Percentiles rank a stretch among this genome's conserved stretches.
phyloP scores from a whole-genome alignment of 164 flowering plant genomes.

The Stephania japonica region DNA sequence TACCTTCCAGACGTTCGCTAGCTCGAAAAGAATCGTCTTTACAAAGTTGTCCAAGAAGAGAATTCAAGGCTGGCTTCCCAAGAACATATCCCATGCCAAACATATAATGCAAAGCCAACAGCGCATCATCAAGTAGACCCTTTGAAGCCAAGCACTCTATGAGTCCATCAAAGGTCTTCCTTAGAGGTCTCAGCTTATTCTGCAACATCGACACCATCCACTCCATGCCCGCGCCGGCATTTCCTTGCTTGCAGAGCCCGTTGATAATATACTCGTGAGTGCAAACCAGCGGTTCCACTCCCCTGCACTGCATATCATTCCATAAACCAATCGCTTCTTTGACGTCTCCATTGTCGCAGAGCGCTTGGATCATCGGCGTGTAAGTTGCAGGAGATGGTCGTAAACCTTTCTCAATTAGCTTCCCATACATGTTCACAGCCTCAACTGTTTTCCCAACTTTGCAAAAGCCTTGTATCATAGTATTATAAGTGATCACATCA shows the following conservation, averaged over 20 bases:
- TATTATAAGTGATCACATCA: slow-evolving; percentile 44
- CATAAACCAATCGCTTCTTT: slow-evolving; percentile 32
- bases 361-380: slow-evolving; percentile 33
- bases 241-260: slow-evolving; percentile 39
- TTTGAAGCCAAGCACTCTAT: slow-evolving; percentile 28
- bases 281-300: slow-evolving; percentile 26
- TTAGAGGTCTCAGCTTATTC: slow-evolving; percentile 33
- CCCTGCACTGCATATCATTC: slow-evolving; percentile 39
- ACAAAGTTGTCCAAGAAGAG: slow-evolving; percentile 30
- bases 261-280: slow-evolving; percentile 33
- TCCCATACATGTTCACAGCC: slow-evolving; percentile 27
- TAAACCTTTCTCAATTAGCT: slow-evolving; percentile 39
- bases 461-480: slow-evolving; percentile 44
- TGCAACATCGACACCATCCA: slow-evolving; percentile 39
- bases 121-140: slow-evolving; percentile 39
- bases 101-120: slow-evolving; percentile 36
- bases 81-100: slow-evolving; percentile 32
- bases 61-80: slow-evolving; percentile 11
- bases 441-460: slow-evolving; percentile 32
- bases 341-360: slow-evolving; percentile 38
- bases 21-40: slow-evolving; percentile 15
- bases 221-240: slow-evolving; percentile 33
- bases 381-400: slow-evolving; percentile 39
- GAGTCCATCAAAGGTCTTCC: slow-evolving; percentile 33
- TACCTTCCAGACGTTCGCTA: slow-evolving; percentile 20